These are phyloP conservation scores for Rhodofomes roseus DNA, from an alignment of 1,284 basidiomycete species.

Conservation along the genomic window DNA sequence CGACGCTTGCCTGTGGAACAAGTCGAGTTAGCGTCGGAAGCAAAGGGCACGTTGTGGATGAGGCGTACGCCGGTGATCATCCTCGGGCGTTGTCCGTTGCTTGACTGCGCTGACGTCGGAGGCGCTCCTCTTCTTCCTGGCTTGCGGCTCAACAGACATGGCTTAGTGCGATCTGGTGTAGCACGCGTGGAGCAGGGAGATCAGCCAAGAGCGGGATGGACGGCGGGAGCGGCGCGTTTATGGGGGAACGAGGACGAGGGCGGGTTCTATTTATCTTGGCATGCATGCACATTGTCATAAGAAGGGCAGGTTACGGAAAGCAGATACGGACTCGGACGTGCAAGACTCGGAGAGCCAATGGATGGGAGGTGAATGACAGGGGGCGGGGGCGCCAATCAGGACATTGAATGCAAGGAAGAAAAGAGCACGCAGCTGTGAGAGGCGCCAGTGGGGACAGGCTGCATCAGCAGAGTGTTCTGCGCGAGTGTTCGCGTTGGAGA, in stretches of 20 bases:
- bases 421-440: not conserved
- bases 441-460: not conserved
- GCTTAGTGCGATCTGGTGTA: conserved; percentile 8
- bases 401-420: not conserved
- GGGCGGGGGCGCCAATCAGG: not conserved
- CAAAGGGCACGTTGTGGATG: not conserved
- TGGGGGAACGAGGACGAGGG: not conserved
- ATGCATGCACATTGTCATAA: not conserved
- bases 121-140: conserved; percentile 26
- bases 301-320: conserved; percentile 5
- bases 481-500: not conserved
- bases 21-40: not conserved
- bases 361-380: not conserved
- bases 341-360: conserved; percentile 4
- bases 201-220: conserved; percentile 2
- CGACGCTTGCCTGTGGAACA: conserved; percentile 37
- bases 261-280: conserved; percentile 10
- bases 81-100: conserved; percentile 24
- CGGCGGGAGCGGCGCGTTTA: not conserved
- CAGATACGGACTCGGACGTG: not conserved
- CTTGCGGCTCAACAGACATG: conserved; percentile 25
- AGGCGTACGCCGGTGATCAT: conserved; percentile 29
- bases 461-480: not conserved
- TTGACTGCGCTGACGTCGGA: conserved; percentile 22
- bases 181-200: not conserved